A percentile compares a stretch with the other conserved stretches of the same genome.
Conservation (phyloP, 2,329 filamentous ascomycete species). For the Colletotrichum sp. region DNA sequence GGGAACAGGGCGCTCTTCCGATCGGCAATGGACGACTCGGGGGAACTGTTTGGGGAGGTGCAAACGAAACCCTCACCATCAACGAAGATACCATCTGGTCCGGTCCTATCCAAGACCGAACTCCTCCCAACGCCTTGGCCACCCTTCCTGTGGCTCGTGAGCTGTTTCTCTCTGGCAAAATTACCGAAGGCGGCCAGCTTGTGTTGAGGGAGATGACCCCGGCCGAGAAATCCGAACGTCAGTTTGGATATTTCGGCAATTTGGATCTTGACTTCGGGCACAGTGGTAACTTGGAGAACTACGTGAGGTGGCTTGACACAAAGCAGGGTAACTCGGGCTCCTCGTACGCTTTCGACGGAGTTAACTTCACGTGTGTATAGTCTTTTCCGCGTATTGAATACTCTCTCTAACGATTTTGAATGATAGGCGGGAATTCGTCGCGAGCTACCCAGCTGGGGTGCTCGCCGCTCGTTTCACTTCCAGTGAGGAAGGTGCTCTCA, state of each 20-base stretch:
- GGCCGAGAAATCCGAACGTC: conserved; percentile 38
- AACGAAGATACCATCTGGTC: conserved; percentile 57
- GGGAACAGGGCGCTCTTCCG: conserved; percentile 39
- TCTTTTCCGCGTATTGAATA: neutral
- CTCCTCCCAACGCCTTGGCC: conserved; percentile 37
- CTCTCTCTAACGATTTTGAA: neutral
- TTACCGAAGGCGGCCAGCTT: conserved; percentile 39
- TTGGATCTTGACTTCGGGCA: conserved; percentile 44
- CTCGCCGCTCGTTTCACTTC: conserved; percentile 34
- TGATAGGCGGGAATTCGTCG: conserved; percentile 41
- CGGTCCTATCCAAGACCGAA: conserved; percentile 47
- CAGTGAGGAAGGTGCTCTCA: conserved; percentile 21
- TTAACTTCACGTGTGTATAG: conserved; percentile 26
- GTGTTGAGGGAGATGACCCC: conserved; percentile 38
- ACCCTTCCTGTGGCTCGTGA: conserved; percentile 38
- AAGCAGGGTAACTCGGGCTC: conserved; percentile 38
- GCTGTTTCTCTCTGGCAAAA: conserved; percentile 38
- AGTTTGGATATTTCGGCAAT: conserved; percentile 40
- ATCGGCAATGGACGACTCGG: conserved; percentile 52
- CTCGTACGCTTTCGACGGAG: conserved; percentile 37
- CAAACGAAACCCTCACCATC: conserved; percentile 44
- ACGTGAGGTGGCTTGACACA: conserved; percentile 45
- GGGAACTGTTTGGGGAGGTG: conserved; percentile 48
- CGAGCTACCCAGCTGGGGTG: conserved; percentile 45
- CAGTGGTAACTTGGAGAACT: conserved; percentile 29